These are phyloP conservation scores for Fusarium agapanthi DNA, from an alignment of 2,329 filamentous ascomycete genomes.

Conservation along the genomic window DNA sequence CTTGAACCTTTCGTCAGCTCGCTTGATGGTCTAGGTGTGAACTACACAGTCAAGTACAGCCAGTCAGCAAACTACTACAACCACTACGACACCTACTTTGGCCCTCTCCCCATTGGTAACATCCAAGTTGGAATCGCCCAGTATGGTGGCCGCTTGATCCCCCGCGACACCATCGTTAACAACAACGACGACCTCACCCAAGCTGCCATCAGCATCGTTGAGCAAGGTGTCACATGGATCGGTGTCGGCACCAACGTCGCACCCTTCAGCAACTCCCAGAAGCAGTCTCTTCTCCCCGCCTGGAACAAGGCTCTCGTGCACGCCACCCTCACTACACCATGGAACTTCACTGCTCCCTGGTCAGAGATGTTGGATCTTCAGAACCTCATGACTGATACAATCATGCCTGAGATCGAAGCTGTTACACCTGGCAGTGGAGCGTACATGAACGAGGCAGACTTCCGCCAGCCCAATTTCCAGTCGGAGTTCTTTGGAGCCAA, in stretches of 20 bases:
- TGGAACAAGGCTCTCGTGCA: constrained; percentile 50
- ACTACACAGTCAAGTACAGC: constrained; percentile 7
- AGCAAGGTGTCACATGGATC: constrained; percentile 41
- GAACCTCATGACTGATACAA: constrained; percentile 43
- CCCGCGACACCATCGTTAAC: constrained; percentile 46
- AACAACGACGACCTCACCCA: constrained; percentile 43
- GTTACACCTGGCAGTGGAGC: constrained; percentile 54
- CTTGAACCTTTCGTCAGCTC: constrained; percentile 45
- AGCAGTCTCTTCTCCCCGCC: constrained; percentile 51
- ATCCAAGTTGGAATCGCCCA: constrained; percentile 41
- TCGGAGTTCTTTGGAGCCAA: constrained; percentile 54
- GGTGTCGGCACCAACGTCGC: constrained; percentile 41
- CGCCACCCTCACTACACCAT: constrained; percentile 41
- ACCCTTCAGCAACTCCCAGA: constrained; percentile 35
- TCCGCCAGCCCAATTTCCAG: constrained; percentile 54
- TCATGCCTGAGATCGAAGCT: constrained; percentile 41
- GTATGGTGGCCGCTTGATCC: constrained; percentile 56
- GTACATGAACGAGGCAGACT: constrained; percentile 64
- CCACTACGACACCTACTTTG: constrained; percentile 54
- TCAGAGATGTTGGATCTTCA: constrained; percentile 45
- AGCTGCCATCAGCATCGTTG: constrained; percentile 41
- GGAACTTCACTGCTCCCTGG: constrained; percentile 38
- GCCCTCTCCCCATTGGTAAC: constrained; percentile 52
- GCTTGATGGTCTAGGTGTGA: constrained; percentile 6
- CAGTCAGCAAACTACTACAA: constrained; percentile 37